Evolutionary conservation across 2,329 filamentous ascomycete species (phyloP).

Genomic region (Chaetomiaceae sp.): DNA sequence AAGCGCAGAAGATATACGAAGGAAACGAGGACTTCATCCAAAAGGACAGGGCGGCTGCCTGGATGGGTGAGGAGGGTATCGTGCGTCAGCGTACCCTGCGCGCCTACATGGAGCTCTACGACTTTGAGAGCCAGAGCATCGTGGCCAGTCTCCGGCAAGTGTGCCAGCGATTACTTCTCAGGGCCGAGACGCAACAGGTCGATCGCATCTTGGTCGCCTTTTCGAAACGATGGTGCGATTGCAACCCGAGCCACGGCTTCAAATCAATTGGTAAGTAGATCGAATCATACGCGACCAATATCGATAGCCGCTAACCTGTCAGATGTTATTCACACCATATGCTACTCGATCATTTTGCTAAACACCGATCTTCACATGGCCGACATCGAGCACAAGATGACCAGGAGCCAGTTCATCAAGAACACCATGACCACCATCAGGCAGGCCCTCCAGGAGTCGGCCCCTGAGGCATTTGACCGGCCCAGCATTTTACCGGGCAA

Average conservation of each 20-base stretch:
- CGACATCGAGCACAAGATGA: slow-evolving; percentile 97
- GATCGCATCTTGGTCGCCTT: slow-evolving; percentile 90
- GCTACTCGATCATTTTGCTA: slow-evolving; percentile 89
- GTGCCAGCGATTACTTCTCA: slow-evolving; percentile 75
- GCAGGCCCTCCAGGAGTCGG: slow-evolving; percentile 69
- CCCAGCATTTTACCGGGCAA: slow-evolving; percentile 50
- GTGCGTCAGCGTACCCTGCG: slow-evolving; percentile 54
- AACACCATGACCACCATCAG: slow-evolving; percentile 91
- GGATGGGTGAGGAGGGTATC: slow-evolving; percentile 74
- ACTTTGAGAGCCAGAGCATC: slow-evolving; percentile 78
- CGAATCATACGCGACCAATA: too few relatives aligned
- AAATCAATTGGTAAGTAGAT: slow-evolving; percentile 72
- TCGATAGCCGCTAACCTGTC: slow-evolving; percentile 10
- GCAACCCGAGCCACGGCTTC: slow-evolving; percentile 90
- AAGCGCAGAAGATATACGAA: slow-evolving; percentile 78
- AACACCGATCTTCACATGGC: slow-evolving; percentile 96
- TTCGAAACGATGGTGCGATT: slow-evolving; percentile 85
- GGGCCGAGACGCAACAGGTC: slow-evolving; percentile 93
- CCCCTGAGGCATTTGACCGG: slow-evolving; percentile 60
- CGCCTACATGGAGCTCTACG: slow-evolving; percentile 90
- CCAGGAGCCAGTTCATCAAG: slow-evolving; percentile 86
- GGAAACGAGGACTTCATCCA: slow-evolving; percentile 77
- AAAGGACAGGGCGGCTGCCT: slow-evolving; percentile 76
- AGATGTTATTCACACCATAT: slow-evolving; percentile 96
- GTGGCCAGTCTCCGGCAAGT: slow-evolving; percentile 73